These are phyloP conservation scores for Leishmania aethiopica DNA, from an alignment of 208 protist species.

Conservation along the genomic window DNA sequence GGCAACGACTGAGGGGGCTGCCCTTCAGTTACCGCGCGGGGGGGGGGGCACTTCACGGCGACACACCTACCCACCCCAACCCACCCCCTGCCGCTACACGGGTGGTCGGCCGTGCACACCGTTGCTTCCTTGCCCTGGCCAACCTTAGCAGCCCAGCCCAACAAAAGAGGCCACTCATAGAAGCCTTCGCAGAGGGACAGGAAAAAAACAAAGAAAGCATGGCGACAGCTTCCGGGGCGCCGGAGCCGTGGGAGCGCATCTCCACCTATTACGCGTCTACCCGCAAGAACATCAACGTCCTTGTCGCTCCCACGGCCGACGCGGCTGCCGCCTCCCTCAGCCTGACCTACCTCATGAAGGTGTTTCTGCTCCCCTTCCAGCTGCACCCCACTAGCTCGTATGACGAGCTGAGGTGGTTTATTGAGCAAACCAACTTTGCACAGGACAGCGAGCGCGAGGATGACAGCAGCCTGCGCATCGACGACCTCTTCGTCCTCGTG, in stretches of 20 bases:
- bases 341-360: slow-evolving; percentile 67
- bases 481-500: slow-evolving; percentile 82
- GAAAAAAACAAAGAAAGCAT: slow-evolving; percentile 5
- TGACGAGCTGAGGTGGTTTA: slow-evolving; percentile 51
- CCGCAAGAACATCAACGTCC: slow-evolving; percentile 68
- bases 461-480: slow-evolving; percentile 23
- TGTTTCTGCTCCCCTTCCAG: slow-evolving; percentile 74
- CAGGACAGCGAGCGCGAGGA: slow-evolving; percentile 54
- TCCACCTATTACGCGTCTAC: slow-evolving; percentile 67
- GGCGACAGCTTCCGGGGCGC: slow-evolving; percentile 26
- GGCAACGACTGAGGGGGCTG: background rate
- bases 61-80: background rate
- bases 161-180: background rate
- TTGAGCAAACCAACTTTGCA: slow-evolving; percentile 57
- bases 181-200: slow-evolving; percentile 1
- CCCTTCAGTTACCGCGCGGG: background rate
- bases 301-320: slow-evolving; percentile 74
- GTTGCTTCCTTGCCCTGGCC: background rate
- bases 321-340: slow-evolving; percentile 78
- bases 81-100: background rate
- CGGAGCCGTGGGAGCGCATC: slow-evolving; percentile 65
- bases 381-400: slow-evolving; percentile 78
- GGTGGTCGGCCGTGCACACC: background rate
- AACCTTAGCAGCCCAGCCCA: background rate
- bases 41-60: background rate